Evolutionary conservation across 2,329 filamentous ascomycete species (phyloP).

Genomic region (Microthyrium microscopicum): DNA sequence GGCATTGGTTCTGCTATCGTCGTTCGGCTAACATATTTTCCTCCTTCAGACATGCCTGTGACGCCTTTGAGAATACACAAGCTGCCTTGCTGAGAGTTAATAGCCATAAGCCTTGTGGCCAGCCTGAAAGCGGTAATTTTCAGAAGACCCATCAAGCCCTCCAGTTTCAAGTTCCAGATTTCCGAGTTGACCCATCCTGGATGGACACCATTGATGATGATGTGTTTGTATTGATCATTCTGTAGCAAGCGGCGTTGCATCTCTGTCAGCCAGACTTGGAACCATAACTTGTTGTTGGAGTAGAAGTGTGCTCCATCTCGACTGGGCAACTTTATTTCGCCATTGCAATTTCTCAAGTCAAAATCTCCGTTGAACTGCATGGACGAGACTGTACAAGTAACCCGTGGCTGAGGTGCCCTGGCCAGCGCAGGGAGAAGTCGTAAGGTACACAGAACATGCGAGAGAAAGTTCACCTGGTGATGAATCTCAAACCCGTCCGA

Average conservation of each 20-base stretch:
- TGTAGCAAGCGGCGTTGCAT: constrained; percentile 14
- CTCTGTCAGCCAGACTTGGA: constrained; percentile 18
- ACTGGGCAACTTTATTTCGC: constrained; percentile 4
- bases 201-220: constrained; percentile 18
- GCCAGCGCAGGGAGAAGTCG: constrained; percentile 15
- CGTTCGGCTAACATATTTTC: constrained; percentile 14
- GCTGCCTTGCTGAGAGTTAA: constrained; percentile 14
- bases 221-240: constrained; percentile 12
- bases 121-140: constrained; percentile 7
- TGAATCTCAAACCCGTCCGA: constrained; percentile 18
- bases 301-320: constrained; percentile 11
- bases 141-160: constrained; percentile 2
- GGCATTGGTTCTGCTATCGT: constrained; percentile 14
- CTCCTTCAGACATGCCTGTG: constrained; percentile 11
- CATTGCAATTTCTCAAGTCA: constrained; percentile 15
- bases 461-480: constrained; percentile 18
- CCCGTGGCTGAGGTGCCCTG: constrained; percentile 12
- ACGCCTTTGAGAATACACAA: constrained; percentile 13
- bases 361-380: constrained; percentile 15
- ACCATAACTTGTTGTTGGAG: constrained; percentile 19
- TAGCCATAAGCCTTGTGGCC: constrained; percentile 11
- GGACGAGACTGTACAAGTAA: constrained; percentile 17
- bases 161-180: constrained; percentile 16
- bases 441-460: constrained; percentile 17
- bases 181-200: constrained; percentile 17